Base-by-base conservation (phyloP, 1,284 basidiomycete species). In the Ustilago hordei region DNA sequence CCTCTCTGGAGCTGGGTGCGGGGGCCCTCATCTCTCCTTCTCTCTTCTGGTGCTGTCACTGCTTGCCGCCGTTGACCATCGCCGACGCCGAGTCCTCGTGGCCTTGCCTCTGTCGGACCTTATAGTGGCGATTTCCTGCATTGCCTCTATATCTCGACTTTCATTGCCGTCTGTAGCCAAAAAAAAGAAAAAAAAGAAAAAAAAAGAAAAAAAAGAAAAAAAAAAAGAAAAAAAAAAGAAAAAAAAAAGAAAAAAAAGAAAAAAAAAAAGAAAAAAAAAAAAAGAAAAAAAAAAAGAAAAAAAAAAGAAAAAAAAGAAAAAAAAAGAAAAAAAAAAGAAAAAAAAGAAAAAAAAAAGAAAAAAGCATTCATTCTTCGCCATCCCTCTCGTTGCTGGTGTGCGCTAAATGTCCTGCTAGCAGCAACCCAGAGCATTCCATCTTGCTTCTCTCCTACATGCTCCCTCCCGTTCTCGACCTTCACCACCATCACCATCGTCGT, bases 41-140 rank as follows among this genome's bases (percentile, higher is more conserved):
- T 39, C 38, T 56, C 55, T n/a, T 32, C 36, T 23, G 28, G 41
- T n/a, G 7, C 9, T 56, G 45, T 47, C 45, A 11, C 28, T 45
- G 43, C 48, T 50, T 50, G 48, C 48, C 48, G 48, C 48, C 48
- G 48, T 32, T 13, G 8, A 19, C 32, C 19, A 8, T 50, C 28
- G 31, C 8, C 48, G 48, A 7, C 19, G 43, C 43, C 19, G 41
- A 45, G 2, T 45, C n/a, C 41, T 45, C 31, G n/a, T 31, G 8
- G 34, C 36, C 53, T 55, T 38, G 35, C 55, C 23, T 57, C 19
- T 47, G 31, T 45, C 41, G 48, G 38, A 28, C 36, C 36, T 28
- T 23, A 41, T 45, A 52, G 38, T 34, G 11, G 35, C 52, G 50
- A 54, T 61, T 54, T 45, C 38, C 38, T 43, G 60, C 60, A 55